A percentile compares a stretch with the other conserved stretches of the same genome.
These are phyloP conservation scores for Pezicula neosporulosa DNA, from an alignment of 2,329 filamentous ascomycete species.

Conservation along the genomic window DNA sequence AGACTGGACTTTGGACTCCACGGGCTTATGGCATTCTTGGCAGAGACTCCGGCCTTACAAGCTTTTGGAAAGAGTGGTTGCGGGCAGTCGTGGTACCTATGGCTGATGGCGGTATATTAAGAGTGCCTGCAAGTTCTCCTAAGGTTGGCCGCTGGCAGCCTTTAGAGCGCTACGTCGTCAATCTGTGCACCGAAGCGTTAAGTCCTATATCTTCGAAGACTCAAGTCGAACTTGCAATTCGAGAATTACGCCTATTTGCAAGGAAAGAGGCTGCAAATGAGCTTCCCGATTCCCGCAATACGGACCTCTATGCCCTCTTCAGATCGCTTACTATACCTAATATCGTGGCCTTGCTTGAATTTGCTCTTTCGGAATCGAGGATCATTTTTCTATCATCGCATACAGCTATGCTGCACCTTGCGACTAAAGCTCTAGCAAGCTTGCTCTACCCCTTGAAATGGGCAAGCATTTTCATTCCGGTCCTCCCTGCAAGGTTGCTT, in stretches of 20 bases:
- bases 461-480: slow-evolving; percentile 90
- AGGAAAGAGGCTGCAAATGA: slow-evolving; percentile 92
- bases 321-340: slow-evolving; percentile 86
- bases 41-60: slow-evolving; percentile 75
- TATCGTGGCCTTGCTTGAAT: slow-evolving; percentile 89
- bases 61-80: slow-evolving; percentile 99
- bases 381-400: slow-evolving; percentile 97
- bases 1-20: slow-evolving; percentile 94
- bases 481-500: slow-evolving; percentile 82
- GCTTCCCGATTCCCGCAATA: slow-evolving; percentile 84
- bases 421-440: slow-evolving; percentile 80
- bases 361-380: slow-evolving; percentile 85
- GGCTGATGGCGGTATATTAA: slow-evolving; percentile 79
- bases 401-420: slow-evolving; percentile 92
- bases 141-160: slow-evolving; percentile 94
- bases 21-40: slow-evolving; percentile 91
- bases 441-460: slow-evolving; percentile 88
- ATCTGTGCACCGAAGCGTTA: slow-evolving; percentile 91
- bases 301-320: slow-evolving; percentile 91
- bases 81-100: slow-evolving; percentile 92
- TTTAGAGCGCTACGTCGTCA: slow-evolving; percentile 93
- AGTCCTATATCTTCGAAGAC: slow-evolving; percentile 91
- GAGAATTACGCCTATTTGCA: slow-evolving; percentile 88
- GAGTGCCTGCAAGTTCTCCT: slow-evolving; percentile 84
- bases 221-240: slow-evolving; percentile 86